Base-by-base conservation (phyloP, 208 protist genomes). In the Leishmania guyanensis region DNA sequence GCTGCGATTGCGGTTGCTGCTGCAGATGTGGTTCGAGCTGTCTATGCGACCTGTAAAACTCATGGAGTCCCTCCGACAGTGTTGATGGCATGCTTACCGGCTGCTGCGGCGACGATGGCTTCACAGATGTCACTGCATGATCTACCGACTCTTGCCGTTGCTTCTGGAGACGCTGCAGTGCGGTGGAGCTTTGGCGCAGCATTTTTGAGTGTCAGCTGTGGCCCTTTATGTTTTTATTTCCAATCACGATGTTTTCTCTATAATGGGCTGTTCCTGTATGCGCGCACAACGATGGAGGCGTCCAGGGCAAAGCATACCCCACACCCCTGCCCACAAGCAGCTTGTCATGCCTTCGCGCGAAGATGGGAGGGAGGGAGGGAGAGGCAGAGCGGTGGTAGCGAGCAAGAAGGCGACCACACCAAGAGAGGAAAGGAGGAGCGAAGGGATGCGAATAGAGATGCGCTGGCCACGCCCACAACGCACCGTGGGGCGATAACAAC, bases 181-280 rank as follows among this genome's bases (percentile, higher is more conserved):
- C 39, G 16, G n/a, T 36, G 33, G 3, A 62, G 78, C 26, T 20
- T 74, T 74, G 66, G 50, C 54, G 26, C 62, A 3, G 33, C 60
- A 66, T 53, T 20, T 26, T 26, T 0, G 4, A 2, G 60, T 36
- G 5, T 17, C 43, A 22, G 50, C 46, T 36, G 53, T 17, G 43
- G 43, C 14, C 22, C 22, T 3, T 1, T 62, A 17, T 12, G 36
- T 0, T 64, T 26, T 14, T 14, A 8, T 0, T 39, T 39, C 36
- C 36, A 2, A 39, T 39, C 36, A 39, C 36, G 8, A 26, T 16
- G 12, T 22, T 10, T 22, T 10, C 22, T 74, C 69, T 74, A 56
- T 51, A 20, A 14, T 83, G 33, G 8, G n/a, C 46, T 72, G 58
- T 77, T 43, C 4, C 8, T 64, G 43, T 82, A 20, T 77, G 36